These are phyloP conservation scores for Neurospora sp. DNA, from an alignment of 495 filamentous ascomycete species.

Conservation along the genomic window DNA sequence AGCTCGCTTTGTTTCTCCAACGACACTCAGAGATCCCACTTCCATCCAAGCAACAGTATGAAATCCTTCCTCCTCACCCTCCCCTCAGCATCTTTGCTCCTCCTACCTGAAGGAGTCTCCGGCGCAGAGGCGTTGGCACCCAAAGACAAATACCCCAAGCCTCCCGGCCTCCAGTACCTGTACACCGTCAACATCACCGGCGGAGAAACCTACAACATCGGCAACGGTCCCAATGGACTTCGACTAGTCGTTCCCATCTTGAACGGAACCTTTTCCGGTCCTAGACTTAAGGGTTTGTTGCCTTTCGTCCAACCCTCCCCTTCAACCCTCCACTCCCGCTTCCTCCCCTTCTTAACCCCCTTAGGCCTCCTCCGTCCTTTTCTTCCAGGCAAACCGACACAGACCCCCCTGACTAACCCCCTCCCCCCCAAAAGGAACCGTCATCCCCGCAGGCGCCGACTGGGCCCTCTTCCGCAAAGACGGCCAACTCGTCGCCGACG, in stretches of 20 bases:
- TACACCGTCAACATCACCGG: slow-evolving; percentile 15
- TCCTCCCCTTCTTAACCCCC: too few species aligned
- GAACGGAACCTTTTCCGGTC: slow-evolving; percentile 9
- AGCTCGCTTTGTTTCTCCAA: neutral
- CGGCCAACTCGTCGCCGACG: slow-evolving; percentile 5
- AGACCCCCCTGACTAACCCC: neutral
- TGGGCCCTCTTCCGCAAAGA: slow-evolving; percentile 12
- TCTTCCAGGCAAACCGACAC: too few species aligned
- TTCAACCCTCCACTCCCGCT: too few species aligned
- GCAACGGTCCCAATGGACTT: slow-evolving; percentile 4
- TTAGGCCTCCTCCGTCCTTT: too few species aligned
- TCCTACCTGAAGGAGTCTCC: neutral
- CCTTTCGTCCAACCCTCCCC: too few species aligned
- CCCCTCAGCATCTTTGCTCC: neutral
- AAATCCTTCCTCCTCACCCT: neutral
- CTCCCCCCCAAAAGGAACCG: neutral
- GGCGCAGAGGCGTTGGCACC: neutral
- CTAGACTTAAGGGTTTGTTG: slow-evolving; percentile 9
- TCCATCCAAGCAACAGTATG: neutral
- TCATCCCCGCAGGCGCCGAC: slow-evolving; percentile 11
- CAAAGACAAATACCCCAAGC: slow-evolving; percentile 2
- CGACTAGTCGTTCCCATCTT: slow-evolving; percentile 9
- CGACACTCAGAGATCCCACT: neutral
- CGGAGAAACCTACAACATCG: slow-evolving; percentile 2
- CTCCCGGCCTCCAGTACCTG: slow-evolving; percentile 7